Evolutionary conservation across 2,329 filamentous ascomycete species (phyloP), one percentile per base, ranked within the genome.

Genomic region (Chaetomium sp.): DNA sequence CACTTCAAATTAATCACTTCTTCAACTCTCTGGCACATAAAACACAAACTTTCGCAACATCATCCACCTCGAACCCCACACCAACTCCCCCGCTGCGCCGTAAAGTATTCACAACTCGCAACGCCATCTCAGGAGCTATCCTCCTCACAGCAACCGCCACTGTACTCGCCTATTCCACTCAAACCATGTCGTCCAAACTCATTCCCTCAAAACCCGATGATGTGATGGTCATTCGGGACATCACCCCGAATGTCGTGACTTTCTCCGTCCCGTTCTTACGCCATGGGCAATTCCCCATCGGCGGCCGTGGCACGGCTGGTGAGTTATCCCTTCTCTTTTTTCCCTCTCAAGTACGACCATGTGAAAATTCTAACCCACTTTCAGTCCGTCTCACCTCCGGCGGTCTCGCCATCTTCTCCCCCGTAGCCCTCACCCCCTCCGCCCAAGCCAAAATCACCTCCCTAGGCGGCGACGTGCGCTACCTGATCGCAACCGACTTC

Each of bases 161-260:
- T 6, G 38, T 75, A 61, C 91, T 95, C 12, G 87, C 75, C 12
- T 79, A 79, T 76, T 92, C 95, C 35, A 53, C 42, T 10, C 40
- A 27, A 49, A 49, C 6, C 54, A 86, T 86, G 82, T 81, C 82
- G 54, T 75, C 77, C 6, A 80, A 84, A 65, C 79, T 89, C 54
- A 79, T 88, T 55, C 86, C 87, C 4, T 65, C 74, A 12, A 85
- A 92, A 65, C 91, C 91, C 10, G 80, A 84, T 14, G 83, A 89
- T 66, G 85, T 94, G 61, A 95, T 96, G 87, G 89, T 96, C 59
- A 92, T 95, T 66, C 88, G 92, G 61, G 81, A 91, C 64, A 74
- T 97, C 64, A 89, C 88, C 1, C 87, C 89, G 11, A 85, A 87
- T 62, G 80, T 96, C 60, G 84, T 82, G 43, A 95, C 87, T 10